Conservation (phyloP, 2,329 filamentous ascomycete species). For the Geoglossum cookeanum region DNA sequence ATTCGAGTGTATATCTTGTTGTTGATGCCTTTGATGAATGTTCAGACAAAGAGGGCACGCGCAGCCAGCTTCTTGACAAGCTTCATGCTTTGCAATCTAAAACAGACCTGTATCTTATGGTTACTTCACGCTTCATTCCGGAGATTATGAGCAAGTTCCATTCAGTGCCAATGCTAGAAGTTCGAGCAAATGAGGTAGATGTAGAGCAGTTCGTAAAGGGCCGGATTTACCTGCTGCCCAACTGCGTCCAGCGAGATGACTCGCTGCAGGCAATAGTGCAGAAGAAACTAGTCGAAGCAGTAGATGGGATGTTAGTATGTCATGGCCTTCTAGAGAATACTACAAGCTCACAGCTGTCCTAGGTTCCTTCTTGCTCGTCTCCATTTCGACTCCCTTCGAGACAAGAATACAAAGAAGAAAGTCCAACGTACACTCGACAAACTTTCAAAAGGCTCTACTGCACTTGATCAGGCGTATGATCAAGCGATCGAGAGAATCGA, state of each 20-base stretch:
- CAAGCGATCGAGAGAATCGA: slow-evolving; percentile 13
- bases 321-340: not conserved
- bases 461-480: slow-evolving; percentile 12
- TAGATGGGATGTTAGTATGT: not conserved
- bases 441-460: slow-evolving; percentile 5
- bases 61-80: not conserved
- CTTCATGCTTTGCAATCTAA: not conserved
- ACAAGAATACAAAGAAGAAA: slow-evolving; percentile 8
- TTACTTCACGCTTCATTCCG: not conserved
- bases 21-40: slow-evolving; percentile 5
- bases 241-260: not conserved
- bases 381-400: slow-evolving; percentile 11
- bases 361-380: slow-evolving; percentile 14
- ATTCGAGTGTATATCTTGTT: not conserved
- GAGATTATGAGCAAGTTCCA: not conserved
- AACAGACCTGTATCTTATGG: not conserved
- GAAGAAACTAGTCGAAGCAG: not conserved
- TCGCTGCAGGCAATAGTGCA: not conserved
- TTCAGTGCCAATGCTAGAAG: slow-evolving; percentile 12
- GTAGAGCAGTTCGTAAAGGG: slow-evolving; percentile 16
- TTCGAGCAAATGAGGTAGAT: slow-evolving; percentile 19
- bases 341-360: not conserved
- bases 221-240: slow-evolving; percentile 7
- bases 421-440: slow-evolving; percentile 9
- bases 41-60: not conserved